Evolutionary conservation across 768 basidiomycete genomes (phyloP).

Genomic region (Epithele typhae): DNA sequence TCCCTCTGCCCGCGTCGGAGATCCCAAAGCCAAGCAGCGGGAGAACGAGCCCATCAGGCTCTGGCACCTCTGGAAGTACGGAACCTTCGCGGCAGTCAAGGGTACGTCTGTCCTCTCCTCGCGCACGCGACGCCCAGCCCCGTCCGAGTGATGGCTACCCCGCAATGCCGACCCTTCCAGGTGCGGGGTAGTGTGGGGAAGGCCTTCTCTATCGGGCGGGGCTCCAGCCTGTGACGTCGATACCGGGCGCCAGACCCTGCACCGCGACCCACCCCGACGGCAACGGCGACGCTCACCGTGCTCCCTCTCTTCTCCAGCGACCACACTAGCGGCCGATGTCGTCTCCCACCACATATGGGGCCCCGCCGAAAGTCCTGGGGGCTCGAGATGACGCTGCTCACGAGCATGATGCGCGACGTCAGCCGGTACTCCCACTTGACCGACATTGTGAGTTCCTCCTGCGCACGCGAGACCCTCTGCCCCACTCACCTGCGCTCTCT

Average conservation of each 20-base stretch:
- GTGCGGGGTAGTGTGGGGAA: conserved; percentile 9
- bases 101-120: conserved; percentile 35
- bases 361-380: conserved; percentile 92
- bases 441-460: conserved; percentile 57
- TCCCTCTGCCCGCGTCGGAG: conserved; percentile 69
- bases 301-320: conserved; percentile 35
- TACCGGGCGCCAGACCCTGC: too few species aligned
- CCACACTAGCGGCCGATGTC: conserved; percentile 57
- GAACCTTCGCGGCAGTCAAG: conserved; percentile 49
- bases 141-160: background rate
- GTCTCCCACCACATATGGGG: conserved; percentile 80
- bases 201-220: background rate
- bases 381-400: conserved; percentile 87
- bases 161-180: background rate
- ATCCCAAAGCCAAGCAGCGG: conserved; percentile 53
- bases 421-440: conserved; percentile 78
- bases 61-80: conserved; percentile 70
- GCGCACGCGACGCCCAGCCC: too few species aligned
- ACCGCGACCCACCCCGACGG: conserved; percentile 23
- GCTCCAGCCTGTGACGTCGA: background rate
- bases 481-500: background rate
- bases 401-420: conserved; percentile 81
- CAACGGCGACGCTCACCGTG: background rate
- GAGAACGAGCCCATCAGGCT: conserved; percentile 51
- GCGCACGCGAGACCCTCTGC: background rate